Evolutionary conservation across 371 early-diverging fungal genomes (phyloP).

Genomic region (Coemansia sp.): DNA sequence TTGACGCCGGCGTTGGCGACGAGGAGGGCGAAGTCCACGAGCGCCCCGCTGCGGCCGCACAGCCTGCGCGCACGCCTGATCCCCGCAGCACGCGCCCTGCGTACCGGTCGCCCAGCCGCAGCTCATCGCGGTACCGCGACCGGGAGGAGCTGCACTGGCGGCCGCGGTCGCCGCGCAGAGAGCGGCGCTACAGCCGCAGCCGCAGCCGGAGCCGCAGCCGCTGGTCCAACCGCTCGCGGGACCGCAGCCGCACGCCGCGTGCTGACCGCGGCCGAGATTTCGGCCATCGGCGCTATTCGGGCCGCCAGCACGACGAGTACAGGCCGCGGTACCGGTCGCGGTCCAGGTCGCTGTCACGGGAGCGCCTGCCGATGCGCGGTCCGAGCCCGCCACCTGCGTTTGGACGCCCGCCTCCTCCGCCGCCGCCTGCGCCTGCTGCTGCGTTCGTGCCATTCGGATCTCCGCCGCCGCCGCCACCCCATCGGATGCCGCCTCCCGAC

Average conservation of each 20-base stretch:
- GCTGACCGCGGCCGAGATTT: not conserved
- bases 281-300: constrained; percentile 1
- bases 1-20: not conserved
- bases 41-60: not conserved
- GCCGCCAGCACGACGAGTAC: constrained; percentile 1
- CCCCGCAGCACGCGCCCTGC: not conserved
- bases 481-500: not conserved
- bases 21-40: constrained; percentile 5
- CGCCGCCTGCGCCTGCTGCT: too few relatives aligned
- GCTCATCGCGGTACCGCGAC: not conserved
- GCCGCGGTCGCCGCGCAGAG: not conserved
- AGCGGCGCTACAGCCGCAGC: not conserved
- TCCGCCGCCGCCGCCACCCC: not conserved
- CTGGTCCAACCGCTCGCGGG: constrained; percentile 7
- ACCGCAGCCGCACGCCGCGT: constrained; percentile 1
- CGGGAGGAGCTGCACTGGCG: not conserved
- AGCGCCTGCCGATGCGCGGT: not conserved
- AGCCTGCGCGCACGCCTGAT: constrained; percentile 2
- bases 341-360: not conserved
- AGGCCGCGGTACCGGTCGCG: constrained; percentile 4
- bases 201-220: constrained; percentile 3
- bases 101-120: not conserved
- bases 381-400: not conserved
- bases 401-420: not conserved
- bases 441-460: not conserved